These are phyloP conservation scores for Apiospora aurea DNA, from an alignment of 2,329 filamentous ascomycete genomes.

Conservation along the genomic window DNA sequence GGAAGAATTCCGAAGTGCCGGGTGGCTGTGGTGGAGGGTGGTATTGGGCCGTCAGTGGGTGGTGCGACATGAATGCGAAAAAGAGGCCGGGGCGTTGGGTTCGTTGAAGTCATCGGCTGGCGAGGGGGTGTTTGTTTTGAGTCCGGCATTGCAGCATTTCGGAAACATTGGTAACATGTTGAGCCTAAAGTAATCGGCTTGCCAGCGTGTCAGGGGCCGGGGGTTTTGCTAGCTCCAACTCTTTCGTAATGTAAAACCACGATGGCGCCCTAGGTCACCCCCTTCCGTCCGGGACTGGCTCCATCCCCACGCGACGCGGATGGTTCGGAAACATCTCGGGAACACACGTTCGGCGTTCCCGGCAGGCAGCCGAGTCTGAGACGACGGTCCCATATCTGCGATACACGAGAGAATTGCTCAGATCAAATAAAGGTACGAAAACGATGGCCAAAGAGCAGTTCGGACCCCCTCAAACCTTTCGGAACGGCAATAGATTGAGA, in stretches of 20 bases:
- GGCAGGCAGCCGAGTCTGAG: background rate
- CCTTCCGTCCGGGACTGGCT: no score
- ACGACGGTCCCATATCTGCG: background rate
- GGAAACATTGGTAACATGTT: background rate
- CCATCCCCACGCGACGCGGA: background rate
- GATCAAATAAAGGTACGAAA: background rate
- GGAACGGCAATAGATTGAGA: background rate
- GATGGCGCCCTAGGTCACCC: background rate
- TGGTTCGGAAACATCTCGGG: background rate
- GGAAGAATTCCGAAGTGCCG: background rate
- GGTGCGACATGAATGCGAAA: background rate
- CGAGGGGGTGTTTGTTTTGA: background rate
- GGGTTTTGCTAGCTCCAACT: conserved; percentile 8
- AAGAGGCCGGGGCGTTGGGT: background rate
- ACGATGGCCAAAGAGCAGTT: background rate
- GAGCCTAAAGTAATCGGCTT: background rate
- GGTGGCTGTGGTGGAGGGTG: background rate
- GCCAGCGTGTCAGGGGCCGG: background rate
- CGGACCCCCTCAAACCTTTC: background rate
- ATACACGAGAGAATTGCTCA: background rate
- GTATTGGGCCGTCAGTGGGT: background rate
- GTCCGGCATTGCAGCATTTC: background rate
- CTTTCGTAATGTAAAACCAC: background rate
- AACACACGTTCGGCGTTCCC: background rate
- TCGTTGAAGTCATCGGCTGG: background rate